Percentiles rank a stretch among this genome's conserved stretches.
Conservation (phyloP, 2,329 filamentous ascomycete genomes). For the Hawksworthiomyces lignivorus region DNA sequence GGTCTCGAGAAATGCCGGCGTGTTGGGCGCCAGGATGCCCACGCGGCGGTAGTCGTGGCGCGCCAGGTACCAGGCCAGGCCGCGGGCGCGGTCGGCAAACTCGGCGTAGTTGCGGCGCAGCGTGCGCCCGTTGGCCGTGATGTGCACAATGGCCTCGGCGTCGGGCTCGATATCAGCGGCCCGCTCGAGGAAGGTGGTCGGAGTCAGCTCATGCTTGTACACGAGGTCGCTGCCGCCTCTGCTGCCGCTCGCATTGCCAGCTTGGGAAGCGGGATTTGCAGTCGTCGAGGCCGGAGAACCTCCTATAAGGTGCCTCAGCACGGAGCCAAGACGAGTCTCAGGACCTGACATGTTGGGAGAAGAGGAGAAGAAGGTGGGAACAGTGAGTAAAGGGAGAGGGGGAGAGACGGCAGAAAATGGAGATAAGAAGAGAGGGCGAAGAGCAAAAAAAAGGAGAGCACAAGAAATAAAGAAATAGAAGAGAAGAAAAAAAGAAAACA, state of each 20-base stretch:
- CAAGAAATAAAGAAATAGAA: neutral
- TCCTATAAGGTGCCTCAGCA: slow-evolving; percentile 44
- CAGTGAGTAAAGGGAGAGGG: neutral
- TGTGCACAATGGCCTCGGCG: slow-evolving; percentile 76
- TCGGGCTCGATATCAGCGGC: slow-evolving; percentile 83
- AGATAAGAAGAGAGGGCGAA: neutral
- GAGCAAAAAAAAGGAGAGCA: neutral
- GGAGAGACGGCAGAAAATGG: neutral
- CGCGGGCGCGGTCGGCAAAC: slow-evolving; percentile 76
- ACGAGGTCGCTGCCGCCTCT: slow-evolving; percentile 3
- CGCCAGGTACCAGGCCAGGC: slow-evolving; percentile 78
- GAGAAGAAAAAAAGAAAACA: neutral
- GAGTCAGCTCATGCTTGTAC: slow-evolving; percentile 72
- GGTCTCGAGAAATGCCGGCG: slow-evolving; percentile 84
- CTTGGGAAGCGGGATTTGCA: slow-evolving; percentile 15
- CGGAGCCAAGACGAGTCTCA: slow-evolving; percentile 50
- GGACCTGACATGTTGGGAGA: slow-evolving; percentile 51
- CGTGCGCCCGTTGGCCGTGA: slow-evolving; percentile 67
- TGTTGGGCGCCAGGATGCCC: slow-evolving; percentile 85
- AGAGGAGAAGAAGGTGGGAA: neutral
- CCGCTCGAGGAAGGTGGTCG: slow-evolving; percentile 73
- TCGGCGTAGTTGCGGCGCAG: slow-evolving; percentile 73
- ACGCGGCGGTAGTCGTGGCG: slow-evolving; percentile 68
- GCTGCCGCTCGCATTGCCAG: slow-evolving; percentile 2
- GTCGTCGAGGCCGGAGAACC: too few relatives aligned